Percentiles rank a stretch among this genome's conserved stretches.
Evolutionary conservation across 2,329 filamentous ascomycete genomes (phyloP).

Genomic region (Pestalotiopsis sp.): DNA sequence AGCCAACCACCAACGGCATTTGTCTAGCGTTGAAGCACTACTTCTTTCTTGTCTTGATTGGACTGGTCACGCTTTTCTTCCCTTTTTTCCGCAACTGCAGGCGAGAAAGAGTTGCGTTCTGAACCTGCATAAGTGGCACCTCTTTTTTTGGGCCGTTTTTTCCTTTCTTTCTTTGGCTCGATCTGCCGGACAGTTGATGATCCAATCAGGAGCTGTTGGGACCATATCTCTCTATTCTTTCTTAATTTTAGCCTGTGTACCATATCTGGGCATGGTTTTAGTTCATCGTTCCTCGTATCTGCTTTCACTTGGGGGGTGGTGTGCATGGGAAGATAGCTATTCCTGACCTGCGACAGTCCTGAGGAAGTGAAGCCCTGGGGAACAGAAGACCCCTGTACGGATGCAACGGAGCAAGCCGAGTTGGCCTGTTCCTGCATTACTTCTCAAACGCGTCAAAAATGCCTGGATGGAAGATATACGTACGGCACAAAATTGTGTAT

Average conservation of each 20-base stretch:
- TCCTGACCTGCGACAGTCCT: no score
- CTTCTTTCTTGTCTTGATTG: neutral
- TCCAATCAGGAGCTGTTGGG: neutral
- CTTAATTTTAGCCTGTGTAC: neutral
- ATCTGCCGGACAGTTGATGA: neutral
- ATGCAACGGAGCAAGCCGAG: no score
- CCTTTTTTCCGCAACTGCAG: neutral
- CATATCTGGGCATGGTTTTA: neutral
- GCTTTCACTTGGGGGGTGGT: no score
- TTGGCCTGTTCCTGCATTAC: no score
- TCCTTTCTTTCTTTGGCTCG: neutral
- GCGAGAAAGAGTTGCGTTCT: neutral
- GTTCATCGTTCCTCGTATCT: neutral
- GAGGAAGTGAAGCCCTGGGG: no score
- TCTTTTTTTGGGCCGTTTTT: neutral
- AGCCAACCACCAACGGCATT: neutral
- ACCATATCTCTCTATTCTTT: neutral
- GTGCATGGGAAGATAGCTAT: no score
- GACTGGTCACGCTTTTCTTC: neutral
- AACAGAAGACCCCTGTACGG: no score
- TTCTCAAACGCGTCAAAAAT: no score
- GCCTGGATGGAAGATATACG: no score
- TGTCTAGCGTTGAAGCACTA: neutral
- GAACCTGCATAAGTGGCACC: conserved; percentile 10
- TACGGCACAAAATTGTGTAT: neutral